These are phyloP conservation scores for Catunica adiposa DNA, from an alignment of 2,329 filamentous ascomycete species.

Conservation along the genomic window DNA sequence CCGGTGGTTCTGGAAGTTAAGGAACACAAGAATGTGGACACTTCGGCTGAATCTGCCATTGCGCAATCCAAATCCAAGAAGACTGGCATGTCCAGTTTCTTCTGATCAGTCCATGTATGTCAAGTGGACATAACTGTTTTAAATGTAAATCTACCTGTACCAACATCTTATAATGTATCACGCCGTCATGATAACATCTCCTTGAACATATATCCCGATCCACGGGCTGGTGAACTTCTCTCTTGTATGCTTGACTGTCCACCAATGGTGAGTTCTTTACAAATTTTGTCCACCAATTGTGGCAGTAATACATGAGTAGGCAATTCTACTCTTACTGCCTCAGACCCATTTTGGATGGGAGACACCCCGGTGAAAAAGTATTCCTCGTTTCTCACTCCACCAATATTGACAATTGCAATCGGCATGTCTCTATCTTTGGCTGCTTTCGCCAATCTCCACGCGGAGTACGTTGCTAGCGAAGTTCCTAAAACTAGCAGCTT, in stretches of 20 bases:
- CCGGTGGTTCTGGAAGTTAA: neutral
- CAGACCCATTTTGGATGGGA: constrained; percentile 32
- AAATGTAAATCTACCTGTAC: neutral
- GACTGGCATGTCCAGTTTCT: constrained; percentile 31
- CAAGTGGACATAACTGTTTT: neutral
- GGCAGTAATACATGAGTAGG: constrained; percentile 42
- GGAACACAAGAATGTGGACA: neutral
- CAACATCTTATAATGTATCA: neutral
- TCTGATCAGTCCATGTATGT: constrained; percentile 22
- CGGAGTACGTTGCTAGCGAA: constrained; percentile 85
- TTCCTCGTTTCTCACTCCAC: constrained; percentile 70
- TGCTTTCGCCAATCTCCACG: constrained; percentile 73
- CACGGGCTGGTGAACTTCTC: constrained; percentile 16
- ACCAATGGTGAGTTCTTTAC: constrained; percentile 1
- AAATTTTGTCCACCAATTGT: constrained; percentile 35
- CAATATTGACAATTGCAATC: constrained; percentile 74
- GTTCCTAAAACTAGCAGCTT: constrained; percentile 70
- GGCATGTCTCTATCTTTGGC: constrained; percentile 71
- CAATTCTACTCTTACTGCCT: constrained; percentile 40
- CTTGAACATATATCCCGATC: constrained; percentile 30
- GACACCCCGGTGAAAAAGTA: constrained; percentile 44
- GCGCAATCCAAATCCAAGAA: constrained; percentile 12
- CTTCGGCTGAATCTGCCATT: neutral
- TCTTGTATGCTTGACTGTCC: neutral
- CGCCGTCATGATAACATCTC: constrained; percentile 39